Percentiles rank a stretch among this genome's conserved stretches.
phyloP scores from a whole-genome alignment of 2,329 filamentous ascomycete genomes.

The Aspergillus brunneoviolaceus region DNA sequence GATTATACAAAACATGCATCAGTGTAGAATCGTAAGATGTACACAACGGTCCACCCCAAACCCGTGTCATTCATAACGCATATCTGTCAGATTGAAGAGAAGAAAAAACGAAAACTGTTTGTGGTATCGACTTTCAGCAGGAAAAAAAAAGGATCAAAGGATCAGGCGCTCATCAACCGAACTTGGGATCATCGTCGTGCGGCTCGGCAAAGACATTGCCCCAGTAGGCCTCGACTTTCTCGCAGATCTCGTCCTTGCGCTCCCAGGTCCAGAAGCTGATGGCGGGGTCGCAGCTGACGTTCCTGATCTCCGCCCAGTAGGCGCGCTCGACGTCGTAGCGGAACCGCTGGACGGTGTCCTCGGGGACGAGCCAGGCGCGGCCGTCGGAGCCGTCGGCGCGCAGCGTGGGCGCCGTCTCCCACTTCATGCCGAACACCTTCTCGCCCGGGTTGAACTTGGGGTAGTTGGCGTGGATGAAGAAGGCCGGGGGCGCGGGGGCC shows the following conservation, averaged over 20 bases:
- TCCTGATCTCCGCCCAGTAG: conserved; percentile 45
- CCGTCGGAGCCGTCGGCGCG: conserved; percentile 37
- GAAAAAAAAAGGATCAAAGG: not conserved
- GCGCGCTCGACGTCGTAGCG: conserved; percentile 41
- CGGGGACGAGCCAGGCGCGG: conserved; percentile 38
- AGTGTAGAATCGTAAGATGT: not conserved
- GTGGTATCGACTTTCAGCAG: not conserved
- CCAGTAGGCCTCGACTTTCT: conserved; percentile 36
- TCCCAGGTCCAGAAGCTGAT: conserved; percentile 36
- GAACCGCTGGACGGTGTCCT: conserved; percentile 35
- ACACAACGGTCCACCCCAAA: conserved; percentile 6
- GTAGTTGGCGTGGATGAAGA: conserved; percentile 44
- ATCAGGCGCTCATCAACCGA: conserved; percentile 24
- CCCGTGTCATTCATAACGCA: conserved; percentile 15
- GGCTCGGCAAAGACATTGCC: conserved; percentile 35
- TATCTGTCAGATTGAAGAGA: not conserved
- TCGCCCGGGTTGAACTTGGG: conserved; percentile 45
- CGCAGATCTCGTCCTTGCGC: conserved; percentile 31
- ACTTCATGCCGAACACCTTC: conserved; percentile 39
- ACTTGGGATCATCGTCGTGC: conserved; percentile 34
- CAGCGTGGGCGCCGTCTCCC: conserved; percentile 39
- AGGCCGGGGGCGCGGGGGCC: conserved; percentile 33
- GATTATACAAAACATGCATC: too few relatives aligned
- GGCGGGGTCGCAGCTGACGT: conserved; percentile 40
- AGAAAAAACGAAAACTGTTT: too few relatives aligned